phyloP scores from a whole-genome alignment of 257 asterid genomes.

The Hygrophila difformis region DNA sequence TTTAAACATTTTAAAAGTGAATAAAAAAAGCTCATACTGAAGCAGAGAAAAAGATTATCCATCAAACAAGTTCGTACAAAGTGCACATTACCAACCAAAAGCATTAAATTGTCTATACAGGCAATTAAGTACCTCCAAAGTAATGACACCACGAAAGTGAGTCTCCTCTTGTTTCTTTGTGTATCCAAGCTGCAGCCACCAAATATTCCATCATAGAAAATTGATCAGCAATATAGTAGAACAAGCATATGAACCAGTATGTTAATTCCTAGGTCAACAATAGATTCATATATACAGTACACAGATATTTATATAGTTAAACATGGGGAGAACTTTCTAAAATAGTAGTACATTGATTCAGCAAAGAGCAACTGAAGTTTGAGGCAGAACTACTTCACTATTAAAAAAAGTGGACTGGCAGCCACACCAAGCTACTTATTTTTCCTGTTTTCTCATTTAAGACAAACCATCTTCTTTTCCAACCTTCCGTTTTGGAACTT shows the following conservation, averaged over 20 bases:
- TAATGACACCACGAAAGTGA: constrained; percentile 89
- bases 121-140: constrained; percentile 66
- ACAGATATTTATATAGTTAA: no score
- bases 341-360: no score
- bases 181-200: constrained; percentile 75
- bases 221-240: background rate
- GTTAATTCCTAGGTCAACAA: background rate
- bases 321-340: no score
- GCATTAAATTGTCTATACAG: background rate
- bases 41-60: background rate
- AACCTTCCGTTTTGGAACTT: constrained; percentile 78
- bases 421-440: constrained; percentile 35
- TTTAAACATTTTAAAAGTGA: no score
- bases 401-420: background rate
- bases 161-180: constrained; percentile 95
- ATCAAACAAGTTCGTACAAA: background rate
- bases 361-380: no score
- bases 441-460: constrained; percentile 94
- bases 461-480: constrained; percentile 97
- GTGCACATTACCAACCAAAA: background rate
- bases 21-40: no score
- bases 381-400: no score
- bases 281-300: background rate
- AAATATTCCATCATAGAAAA: background rate
- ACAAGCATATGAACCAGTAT: background rate